A percentile compares a stretch with the other conserved stretches of the same genome.
phyloP scores from a whole-genome alignment of 495 filamentous ascomycete genomes.

The Melanomma pulvis-pyrius region DNA sequence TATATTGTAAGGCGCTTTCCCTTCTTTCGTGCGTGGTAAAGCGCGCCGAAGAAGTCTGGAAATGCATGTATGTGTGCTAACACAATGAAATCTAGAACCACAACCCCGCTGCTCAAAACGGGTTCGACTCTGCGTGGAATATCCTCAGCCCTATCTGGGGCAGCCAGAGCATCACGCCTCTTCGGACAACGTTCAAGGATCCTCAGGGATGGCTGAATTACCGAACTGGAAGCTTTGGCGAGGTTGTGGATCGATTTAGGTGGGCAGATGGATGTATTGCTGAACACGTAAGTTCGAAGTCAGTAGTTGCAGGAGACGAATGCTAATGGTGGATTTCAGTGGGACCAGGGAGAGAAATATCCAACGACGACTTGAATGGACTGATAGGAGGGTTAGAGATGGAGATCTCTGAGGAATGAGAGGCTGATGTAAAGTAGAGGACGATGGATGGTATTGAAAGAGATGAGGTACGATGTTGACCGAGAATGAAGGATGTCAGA shows the following conservation, averaged over 20 bases:
- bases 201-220: constrained; percentile 49
- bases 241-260: constrained; percentile 47
- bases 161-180: constrained; percentile 35
- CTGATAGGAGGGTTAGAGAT: background rate
- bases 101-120: constrained; percentile 46
- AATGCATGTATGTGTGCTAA: no score
- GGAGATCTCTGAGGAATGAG: background rate
- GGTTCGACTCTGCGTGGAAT: constrained; percentile 45
- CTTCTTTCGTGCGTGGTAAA: background rate
- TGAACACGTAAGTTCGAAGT: constrained; percentile 45
- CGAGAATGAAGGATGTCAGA: no score
- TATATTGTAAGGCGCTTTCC: constrained; percentile 43
- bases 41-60: background rate
- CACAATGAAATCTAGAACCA: constrained; percentile 45
- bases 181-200: constrained; percentile 41
- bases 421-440: background rate
- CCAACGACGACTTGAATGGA: constrained; percentile 15
- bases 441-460: background rate
- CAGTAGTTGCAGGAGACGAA: background rate
- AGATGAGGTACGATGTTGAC: background rate
- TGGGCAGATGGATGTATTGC: constrained; percentile 50
- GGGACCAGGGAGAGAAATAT: constrained; percentile 43
- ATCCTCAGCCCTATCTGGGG: constrained; percentile 46
- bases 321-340: constrained; percentile 19
- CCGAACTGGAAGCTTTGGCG: constrained; percentile 29